A percentile compares a stretch with the other conserved stretches of the same genome.
Evolutionary conservation across 805 yeast genomes (phyloP).

Genomic region (Wickerhamomyces silvicola): DNA sequence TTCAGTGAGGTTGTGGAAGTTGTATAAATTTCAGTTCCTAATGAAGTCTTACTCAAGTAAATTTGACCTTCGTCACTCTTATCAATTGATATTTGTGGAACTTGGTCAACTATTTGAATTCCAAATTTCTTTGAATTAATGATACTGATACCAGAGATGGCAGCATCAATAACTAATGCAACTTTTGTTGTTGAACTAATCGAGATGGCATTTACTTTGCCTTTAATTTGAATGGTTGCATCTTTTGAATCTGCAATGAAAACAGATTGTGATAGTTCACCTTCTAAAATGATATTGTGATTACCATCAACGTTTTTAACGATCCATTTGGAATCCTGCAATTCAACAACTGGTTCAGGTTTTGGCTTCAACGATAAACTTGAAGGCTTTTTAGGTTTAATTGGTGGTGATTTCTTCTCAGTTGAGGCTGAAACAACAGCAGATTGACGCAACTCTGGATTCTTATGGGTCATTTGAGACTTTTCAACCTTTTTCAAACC

Average conservation of each 20-base stretch:
- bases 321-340: conserved; percentile 85
- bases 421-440: conserved; percentile 32
- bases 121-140: conserved; percentile 80
- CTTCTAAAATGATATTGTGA: conserved; percentile 64
- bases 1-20: conserved; percentile 83
- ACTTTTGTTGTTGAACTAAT: conserved; percentile 64
- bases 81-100: conserved; percentile 83
- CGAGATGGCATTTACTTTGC: conserved; percentile 87
- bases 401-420: conserved; percentile 49
- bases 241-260: conserved; percentile 78
- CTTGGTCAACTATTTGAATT: conserved; percentile 72
- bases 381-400: conserved; percentile 79
- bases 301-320: conserved; percentile 68
- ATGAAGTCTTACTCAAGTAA: conserved; percentile 67
- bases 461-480: conserved; percentile 90
- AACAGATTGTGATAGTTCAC: conserved; percentile 80
- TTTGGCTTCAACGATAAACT: conserved; percentile 45
- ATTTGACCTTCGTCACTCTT: conserved; percentile 82
- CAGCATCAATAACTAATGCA: conserved; percentile 76
- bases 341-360: conserved; percentile 62
- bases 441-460: conserved; percentile 69
- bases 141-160: conserved; percentile 83
- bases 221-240: conserved; percentile 73
- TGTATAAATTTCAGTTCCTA: conserved; percentile 73
- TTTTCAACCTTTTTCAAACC: conserved; percentile 88